Base-by-base conservation (phyloP, 208 protist genomes). In the Acanthamoeba triangularis region DNA sequence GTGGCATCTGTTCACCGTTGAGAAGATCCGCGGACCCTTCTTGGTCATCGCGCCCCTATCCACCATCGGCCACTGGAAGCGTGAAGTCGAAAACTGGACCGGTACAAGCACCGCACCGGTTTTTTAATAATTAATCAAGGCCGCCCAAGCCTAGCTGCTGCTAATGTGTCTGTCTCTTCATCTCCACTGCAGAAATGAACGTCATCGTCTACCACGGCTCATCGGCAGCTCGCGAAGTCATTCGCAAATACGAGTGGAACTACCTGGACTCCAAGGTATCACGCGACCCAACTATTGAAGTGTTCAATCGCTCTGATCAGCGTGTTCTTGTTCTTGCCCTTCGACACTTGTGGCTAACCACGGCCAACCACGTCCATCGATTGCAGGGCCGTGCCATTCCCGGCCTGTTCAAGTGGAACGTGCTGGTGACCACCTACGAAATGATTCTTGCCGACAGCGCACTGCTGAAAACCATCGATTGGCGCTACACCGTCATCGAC, bases 371-470 rank as follows among this genome's bases (percentile, higher is more conserved):
- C 14, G 30, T 7, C 23, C 18, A 84, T 47, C 35, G 2, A n/a
- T 49, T 25, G 54, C 69, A 94, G 14, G 88, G 56, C 25, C 23
- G 61, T 16, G 8, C 41, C 10, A 88, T 56, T 23, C 88, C 65
- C 2, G 23, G 23, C 3, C 44, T 54, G 35, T 59, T 59, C 82
- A 98, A 98, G 93, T 99, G 99, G 94, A 97, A 99, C 72, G 98
- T 99, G 14, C 95, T 99, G 54, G 97, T 99, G 11, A 99, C 99
- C 2, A 99, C 99, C 0, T 99, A 99, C 67, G 98, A 99, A 23
- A 97, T 99, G 69, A 96, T 99, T 1, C 96, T 98, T 23, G 96
- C 97, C 33, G 99, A 99, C 93, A 85, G 33, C 11, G 94, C 97
- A 6, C 97, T 98, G 33, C 98, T 99, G 14, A 96, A 99, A 16